These are phyloP conservation scores for Sphaceloma murrayae DNA, from an alignment of 2,329 filamentous ascomycete genomes.

Conservation along the genomic window DNA sequence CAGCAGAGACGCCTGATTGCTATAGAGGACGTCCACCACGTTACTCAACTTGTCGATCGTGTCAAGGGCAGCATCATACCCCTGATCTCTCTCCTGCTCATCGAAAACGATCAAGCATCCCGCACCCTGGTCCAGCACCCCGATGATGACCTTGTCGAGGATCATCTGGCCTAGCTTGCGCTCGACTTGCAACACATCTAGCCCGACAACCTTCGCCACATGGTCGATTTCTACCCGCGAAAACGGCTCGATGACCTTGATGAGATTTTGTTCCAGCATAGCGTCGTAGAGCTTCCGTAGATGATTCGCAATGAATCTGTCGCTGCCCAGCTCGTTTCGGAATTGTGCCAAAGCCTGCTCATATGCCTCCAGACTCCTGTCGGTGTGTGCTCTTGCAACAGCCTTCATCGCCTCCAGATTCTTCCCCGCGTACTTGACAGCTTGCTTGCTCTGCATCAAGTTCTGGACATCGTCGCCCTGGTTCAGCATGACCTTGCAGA, in stretches of 20 bases:
- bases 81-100: slow-evolving; percentile 84
- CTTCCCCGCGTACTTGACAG: slow-evolving; percentile 89
- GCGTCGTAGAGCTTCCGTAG: slow-evolving; percentile 91
- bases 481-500: slow-evolving; percentile 99
- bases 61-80: slow-evolving; percentile 85
- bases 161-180: slow-evolving; percentile 99
- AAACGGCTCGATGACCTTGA: slow-evolving; percentile 99
- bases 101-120: slow-evolving; percentile 96
- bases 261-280: slow-evolving; percentile 98
- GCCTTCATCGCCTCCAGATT: slow-evolving; percentile 99
- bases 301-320: slow-evolving; percentile 94
- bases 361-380: slow-evolving; percentile 94
- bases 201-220: slow-evolving; percentile 92
- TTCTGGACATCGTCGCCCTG: slow-evolving; percentile 90
- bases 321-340: slow-evolving; percentile 85
- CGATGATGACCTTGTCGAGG: slow-evolving; percentile 95
- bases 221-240: slow-evolving; percentile 94
- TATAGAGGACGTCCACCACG: slow-evolving; percentile 95
- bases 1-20: slow-evolving; percentile 89
- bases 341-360: slow-evolving; percentile 85
- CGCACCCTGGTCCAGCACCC: slow-evolving; percentile 93
- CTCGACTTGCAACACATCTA: slow-evolving; percentile 95
- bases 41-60: slow-evolving; percentile 96
- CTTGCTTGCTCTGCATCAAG: slow-evolving; percentile 91
- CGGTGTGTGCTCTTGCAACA: slow-evolving; percentile 87